Evolutionary conservation across 2,329 filamentous ascomycete genomes (phyloP).

Genomic region (Apiospora pterosperma): DNA sequence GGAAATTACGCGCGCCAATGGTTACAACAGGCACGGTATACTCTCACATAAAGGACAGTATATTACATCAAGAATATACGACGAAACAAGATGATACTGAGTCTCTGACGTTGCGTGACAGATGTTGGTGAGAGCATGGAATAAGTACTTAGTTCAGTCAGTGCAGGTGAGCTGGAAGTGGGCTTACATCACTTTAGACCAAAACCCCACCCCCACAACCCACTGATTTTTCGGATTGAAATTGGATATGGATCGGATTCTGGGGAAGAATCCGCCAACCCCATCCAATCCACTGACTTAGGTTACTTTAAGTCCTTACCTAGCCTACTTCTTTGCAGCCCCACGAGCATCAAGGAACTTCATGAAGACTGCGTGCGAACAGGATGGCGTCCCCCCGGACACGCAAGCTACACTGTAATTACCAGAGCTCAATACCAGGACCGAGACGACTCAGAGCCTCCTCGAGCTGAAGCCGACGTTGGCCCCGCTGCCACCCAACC

Average conservation of each 20-base stretch:
- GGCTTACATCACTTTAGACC: not conserved
- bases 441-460: not conserved
- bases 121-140: not conserved
- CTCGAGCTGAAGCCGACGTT: constrained; percentile 9
- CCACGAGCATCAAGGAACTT: not conserved
- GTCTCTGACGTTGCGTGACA: not conserved
- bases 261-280: not conserved
- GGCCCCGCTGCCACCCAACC: constrained; percentile 8
- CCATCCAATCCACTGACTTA: not conserved
- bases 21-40: not conserved
- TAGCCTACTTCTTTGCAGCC: not conserved
- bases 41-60: not conserved
- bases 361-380: not conserved
- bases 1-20: not conserved
- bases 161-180: too few relatives aligned
- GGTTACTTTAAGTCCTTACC: too few relatives aligned
- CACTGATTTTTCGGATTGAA: not conserved
- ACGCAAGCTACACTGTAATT: too few relatives aligned
- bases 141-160: too few relatives aligned
- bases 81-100: too few relatives aligned
- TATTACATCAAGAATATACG: not conserved
- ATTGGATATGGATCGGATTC: not conserved
- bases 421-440: not conserved
- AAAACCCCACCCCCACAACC: not conserved
- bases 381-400: not conserved